These are phyloP conservation scores for Ilex asprella DNA, from an alignment of 257 asterid genomes.

Conservation along the genomic window DNA sequence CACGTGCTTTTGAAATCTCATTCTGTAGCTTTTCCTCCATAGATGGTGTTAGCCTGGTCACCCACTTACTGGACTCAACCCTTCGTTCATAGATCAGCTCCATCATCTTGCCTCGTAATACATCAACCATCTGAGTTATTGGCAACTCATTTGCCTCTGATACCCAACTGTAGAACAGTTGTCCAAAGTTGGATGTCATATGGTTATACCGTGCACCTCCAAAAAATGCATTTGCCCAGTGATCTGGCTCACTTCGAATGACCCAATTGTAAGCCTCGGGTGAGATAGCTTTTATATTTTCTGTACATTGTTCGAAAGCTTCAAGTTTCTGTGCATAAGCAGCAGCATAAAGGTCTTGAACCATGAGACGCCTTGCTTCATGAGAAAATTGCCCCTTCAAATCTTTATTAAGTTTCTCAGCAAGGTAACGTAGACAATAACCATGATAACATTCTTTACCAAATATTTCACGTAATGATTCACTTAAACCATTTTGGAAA, in stretches of 20 bases:
- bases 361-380: conserved; percentile 1
- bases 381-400: conserved; percentile 1
- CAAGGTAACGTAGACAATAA: conserved; percentile 1
- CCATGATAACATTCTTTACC: conserved; percentile 1
- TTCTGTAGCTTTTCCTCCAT: not conserved
- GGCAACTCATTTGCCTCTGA: conserved; percentile 2
- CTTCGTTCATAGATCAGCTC: not conserved
- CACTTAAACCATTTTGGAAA: not conserved
- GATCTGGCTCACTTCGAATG: not conserved
- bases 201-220: conserved; percentile 2
- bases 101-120: conserved; percentile 1
- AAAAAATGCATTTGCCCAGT: conserved; percentile 2
- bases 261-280: not conserved
- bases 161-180: not conserved
- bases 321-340: not conserved
- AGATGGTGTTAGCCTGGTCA: conserved; percentile 1
- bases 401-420: conserved; percentile 2
- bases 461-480: not conserved
- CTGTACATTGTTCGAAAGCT: not conserved
- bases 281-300: conserved; percentile 1
- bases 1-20: not conserved
- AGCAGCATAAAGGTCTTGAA: not conserved
- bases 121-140: conserved; percentile 1
- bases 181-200: not conserved
- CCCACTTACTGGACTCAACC: not conserved